A percentile compares a stretch with the other conserved stretches of the same genome.
Evolutionary conservation across 345 rosid genomes (phyloP).

Genomic region (Iberis pinnata): DNA sequence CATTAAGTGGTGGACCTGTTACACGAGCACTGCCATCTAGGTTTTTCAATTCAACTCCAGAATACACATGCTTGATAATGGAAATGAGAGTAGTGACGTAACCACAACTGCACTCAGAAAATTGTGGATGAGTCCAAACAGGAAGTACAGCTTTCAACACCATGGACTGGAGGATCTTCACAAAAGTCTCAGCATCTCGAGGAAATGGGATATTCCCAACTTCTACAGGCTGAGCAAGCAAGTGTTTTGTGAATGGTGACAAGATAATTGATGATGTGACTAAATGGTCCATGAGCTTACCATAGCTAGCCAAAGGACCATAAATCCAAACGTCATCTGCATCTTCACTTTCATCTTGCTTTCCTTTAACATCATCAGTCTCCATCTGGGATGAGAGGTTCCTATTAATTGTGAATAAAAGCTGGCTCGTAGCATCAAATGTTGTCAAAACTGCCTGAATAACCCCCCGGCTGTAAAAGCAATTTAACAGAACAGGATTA

Average conservation of each 20-base stretch:
- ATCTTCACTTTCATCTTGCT: constrained; percentile 63
- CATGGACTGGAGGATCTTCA: constrained; percentile 88
- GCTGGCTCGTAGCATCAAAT: constrained; percentile 90
- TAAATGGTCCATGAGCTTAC: constrained; percentile 89
- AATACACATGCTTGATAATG: constrained; percentile 75
- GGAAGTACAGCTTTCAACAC: constrained; percentile 89
- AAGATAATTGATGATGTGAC: constrained; percentile 82
- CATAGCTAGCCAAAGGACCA: constrained; percentile 87
- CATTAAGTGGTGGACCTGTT: constrained; percentile 84
- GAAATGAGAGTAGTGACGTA: constrained; percentile 70
- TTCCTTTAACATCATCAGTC: constrained; percentile 59
- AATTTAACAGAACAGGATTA: constrained; percentile 72
- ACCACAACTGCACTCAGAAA: constrained; percentile 71
- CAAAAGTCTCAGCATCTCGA: constrained; percentile 79
- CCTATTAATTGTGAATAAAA: constrained; percentile 65
- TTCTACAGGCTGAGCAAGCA: constrained; percentile 67
- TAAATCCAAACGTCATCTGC: constrained; percentile 75
- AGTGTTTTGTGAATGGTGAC: constrained; percentile 79
- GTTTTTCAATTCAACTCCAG: constrained; percentile 90
- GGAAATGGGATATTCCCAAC: constrained; percentile 64
- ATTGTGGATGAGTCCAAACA: constrained; percentile 82
- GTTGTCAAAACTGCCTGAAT: constrained; percentile 79
- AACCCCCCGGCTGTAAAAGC: constrained; percentile 74
- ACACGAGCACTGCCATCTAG: constrained; percentile 50
- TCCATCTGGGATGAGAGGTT: constrained; percentile 81